phyloP scores from a whole-genome alignment of 2,329 filamentous ascomycete species.

The Proliferodiscus dingleyae region DNA sequence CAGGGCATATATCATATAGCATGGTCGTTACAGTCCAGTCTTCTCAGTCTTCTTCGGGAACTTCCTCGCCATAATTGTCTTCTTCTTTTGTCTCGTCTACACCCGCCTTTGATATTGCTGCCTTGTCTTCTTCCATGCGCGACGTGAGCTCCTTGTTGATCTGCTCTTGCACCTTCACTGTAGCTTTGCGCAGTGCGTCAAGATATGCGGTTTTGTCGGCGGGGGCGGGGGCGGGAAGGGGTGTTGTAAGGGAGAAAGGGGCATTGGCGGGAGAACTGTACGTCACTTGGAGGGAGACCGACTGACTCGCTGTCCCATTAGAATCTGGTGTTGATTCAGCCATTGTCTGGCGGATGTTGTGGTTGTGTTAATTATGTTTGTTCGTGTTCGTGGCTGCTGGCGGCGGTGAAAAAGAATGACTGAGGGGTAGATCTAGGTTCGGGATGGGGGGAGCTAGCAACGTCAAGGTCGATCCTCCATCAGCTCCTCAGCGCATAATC shows the following conservation, averaged over 20 bases:
- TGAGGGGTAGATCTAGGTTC: too few relatives aligned
- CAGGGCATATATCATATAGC: too few relatives aligned
- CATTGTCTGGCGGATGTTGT: constrained; percentile 2
- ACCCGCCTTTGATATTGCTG: constrained; percentile 26
- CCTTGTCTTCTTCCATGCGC: constrained; percentile 71
- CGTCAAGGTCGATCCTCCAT: too few relatives aligned
- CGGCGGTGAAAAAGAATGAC: constrained; percentile 5
- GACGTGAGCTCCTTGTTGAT: constrained; percentile 68
- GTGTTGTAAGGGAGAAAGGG: constrained; percentile 39
- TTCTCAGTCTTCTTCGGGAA: constrained; percentile 63
- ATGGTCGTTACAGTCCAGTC: too few relatives aligned
- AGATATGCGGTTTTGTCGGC: constrained; percentile 57
- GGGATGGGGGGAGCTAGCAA: too few relatives aligned
- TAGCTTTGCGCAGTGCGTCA: constrained; percentile 50
- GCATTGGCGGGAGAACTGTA: constrained; percentile 50
- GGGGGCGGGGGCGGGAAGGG: constrained; percentile 35
- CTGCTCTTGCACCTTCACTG: constrained; percentile 54
- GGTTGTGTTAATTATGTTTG: neutral
- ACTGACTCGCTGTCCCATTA: neutral
- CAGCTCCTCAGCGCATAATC: too few relatives aligned
- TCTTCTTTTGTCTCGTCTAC: constrained; percentile 48
- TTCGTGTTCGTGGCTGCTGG: neutral
- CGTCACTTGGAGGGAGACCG: constrained; percentile 33
- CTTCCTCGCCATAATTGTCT: constrained; percentile 82
- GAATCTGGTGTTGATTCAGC: neutral